phyloP scores from a whole-genome alignment of 768 basidiomycete species.

The Gloeopeniophorella convolvens region DNA sequence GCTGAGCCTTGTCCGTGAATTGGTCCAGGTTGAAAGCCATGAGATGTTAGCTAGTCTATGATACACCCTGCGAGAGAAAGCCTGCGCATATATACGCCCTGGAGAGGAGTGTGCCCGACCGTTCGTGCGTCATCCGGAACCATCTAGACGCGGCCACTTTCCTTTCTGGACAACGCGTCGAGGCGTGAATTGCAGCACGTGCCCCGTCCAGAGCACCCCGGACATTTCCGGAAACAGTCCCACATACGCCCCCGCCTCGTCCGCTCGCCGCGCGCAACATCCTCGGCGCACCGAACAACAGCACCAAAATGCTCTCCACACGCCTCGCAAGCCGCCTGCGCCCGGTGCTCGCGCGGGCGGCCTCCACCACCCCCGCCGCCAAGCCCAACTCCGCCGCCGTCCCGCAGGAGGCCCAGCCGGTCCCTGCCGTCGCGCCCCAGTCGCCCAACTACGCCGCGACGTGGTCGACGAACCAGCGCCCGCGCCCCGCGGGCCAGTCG shows the following conservation, averaged over 20 bases:
- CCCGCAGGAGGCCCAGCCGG: constrained; percentile 20
- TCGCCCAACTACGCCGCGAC: constrained; percentile 76
- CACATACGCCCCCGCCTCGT: neutral
- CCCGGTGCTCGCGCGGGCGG: constrained; percentile 11
- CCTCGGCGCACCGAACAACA: neutral
- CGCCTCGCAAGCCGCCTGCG: constrained; percentile 16
- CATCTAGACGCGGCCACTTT: neutral
- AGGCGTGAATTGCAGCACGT: too few relatives aligned
- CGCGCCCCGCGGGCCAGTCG: constrained; percentile 51
- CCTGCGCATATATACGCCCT: neutral
- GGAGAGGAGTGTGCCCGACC: too few relatives aligned
- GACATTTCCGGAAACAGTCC: neutral
- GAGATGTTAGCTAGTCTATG: too few relatives aligned
- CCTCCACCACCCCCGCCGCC: constrained; percentile 5
- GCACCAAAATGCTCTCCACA: constrained; percentile 15
- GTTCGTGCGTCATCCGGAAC: constrained; percentile 1
- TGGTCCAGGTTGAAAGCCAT: constrained; percentile 48
- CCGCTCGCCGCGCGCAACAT: too few relatives aligned
- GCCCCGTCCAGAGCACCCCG: too few relatives aligned
- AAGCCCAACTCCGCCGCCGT: constrained; percentile 21
- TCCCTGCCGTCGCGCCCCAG: constrained; percentile 43
- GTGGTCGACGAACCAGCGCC: constrained; percentile 81
- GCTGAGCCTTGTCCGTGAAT: constrained; percentile 80
- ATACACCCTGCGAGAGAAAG: too few relatives aligned
- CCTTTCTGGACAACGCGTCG: too few relatives aligned